Base-by-base conservation (phyloP, 805 yeast genomes). In the Nakazawaea wickerhamii region DNA sequence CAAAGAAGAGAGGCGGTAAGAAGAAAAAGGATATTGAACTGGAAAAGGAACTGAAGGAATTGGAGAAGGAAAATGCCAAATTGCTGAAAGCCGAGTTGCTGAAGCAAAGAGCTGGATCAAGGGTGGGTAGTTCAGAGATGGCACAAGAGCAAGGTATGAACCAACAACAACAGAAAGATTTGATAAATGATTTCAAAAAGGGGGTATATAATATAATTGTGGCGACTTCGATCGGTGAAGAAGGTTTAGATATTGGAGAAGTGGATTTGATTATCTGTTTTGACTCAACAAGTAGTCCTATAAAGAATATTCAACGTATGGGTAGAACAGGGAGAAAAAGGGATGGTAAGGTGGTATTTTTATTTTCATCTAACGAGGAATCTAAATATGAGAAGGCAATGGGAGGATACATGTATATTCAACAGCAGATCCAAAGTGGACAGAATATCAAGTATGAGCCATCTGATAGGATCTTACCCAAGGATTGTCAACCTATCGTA, bases 171-270 rank as follows among this genome's bases (percentile, higher is more conserved):
- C 99, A 93, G 55, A 88, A 87, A 51, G 82, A 81, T 43, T 73
- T 87, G 9, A 81, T 93, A 22, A 72, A 73, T 23, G 70, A 80
- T 44, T 93, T 93, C 63, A 85, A 82, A 53, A 54, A 61, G 0
- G 96, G 95, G 6, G 68, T 61, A 1, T 76, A 77, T 54, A 95
- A 93, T 55, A 79, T 87, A 7, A 64, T 93, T 17, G 96, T 93
- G 5, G 96, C 98, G 4, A 93, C 99, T 0, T 89, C 96, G 0
- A 91, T 93, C 56, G 99, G 98, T 36, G 99, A 93, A 59, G 99
- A 93, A 68, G 99, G 99, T 35, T 71, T 93, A 50, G 99, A 93
- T 67, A 95, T 93, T 50, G 99, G 99, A 25, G 97, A 95, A 58
- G 99, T 93, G 41, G 99, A 93, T 60, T 59, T 93, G 53, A 91